Base-by-base conservation (phyloP, 1,139 yeast species). In the Lodderomyces pseudojiufengensis region DNA sequence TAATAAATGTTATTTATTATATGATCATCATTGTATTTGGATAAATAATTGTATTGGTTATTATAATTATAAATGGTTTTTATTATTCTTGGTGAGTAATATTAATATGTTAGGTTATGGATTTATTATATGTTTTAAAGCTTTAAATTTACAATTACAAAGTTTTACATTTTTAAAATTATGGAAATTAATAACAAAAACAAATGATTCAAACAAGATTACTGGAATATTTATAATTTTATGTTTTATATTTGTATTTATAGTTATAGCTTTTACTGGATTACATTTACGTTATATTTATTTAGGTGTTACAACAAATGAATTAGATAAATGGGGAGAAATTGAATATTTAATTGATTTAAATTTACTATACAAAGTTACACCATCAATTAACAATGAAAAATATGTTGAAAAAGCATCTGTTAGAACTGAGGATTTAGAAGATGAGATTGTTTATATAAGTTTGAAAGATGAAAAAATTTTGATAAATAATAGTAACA, bases 11-110 rank as follows among this genome's bases (percentile, higher is more conserved):
- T 66, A 83, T 4, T 62, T 80, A 24, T 54, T 83, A 42, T 78
- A 73, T 48, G 98, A 92, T 55, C 98, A 92, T 54, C 97, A 92
- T 59, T 92, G 98, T 54, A 60, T 87, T n/a, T 92, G 97, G 96
- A 63, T 90, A 40, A 90, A 90, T 60, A 88, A 85, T 52, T 92
- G 97, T 58, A 75, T 92, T 23, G 97, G 97, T 0, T 72, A 72
- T 49, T 69, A 76, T 35, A 92, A 92, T 52, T 84, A 78, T 57
- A 64, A 74, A 31, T 85, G 80, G 73, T 92, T 92, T 52, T 49
- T 84, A 36, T 43, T 61, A 7, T 90, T 82, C 50, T 59, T 92
- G 31, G 25, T 70, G 1, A 62, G 79, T 24, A 82, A 85, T 43
- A 55, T 73, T 26, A 55, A 72, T 44, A 66, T 83, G 29, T 62